phyloP scores from a whole-genome alignment of 805 yeast genomes.

The Ogataea nonfermentans region DNA sequence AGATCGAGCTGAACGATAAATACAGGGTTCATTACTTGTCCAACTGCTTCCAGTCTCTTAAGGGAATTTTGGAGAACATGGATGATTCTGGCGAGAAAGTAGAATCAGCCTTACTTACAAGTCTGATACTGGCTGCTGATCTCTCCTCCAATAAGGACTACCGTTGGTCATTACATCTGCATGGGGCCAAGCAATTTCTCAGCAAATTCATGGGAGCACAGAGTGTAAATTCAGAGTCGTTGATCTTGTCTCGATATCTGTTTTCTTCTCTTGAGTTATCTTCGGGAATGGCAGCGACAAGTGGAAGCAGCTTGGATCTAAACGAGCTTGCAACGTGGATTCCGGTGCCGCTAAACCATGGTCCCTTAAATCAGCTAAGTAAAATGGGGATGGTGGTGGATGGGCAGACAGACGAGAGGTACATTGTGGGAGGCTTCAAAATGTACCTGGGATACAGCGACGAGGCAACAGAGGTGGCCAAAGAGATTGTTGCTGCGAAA shows the following conservation, averaged over 20 bases:
- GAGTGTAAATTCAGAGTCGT: conserved; percentile 15
- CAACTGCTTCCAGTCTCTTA: conserved; percentile 59
- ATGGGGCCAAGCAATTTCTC: conserved; percentile 62
- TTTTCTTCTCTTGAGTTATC: conserved; percentile 52
- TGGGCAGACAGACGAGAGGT: conserved; percentile 16
- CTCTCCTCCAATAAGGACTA: conserved; percentile 52
- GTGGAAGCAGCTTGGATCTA: conserved; percentile 49
- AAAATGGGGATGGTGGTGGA: conserved; percentile 29
- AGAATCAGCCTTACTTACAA: conserved; percentile 65
- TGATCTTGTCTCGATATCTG: conserved; percentile 25
- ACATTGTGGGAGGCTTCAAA: conserved; percentile 25
- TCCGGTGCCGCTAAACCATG: conserved; percentile 28
- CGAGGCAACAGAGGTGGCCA: conserved; percentile 25
- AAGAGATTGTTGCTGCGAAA: conserved; percentile 23
- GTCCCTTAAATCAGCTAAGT: conserved; percentile 22
- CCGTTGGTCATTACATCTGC: conserved; percentile 60
- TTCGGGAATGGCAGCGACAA: conserved; percentile 50
- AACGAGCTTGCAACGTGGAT: conserved; percentile 40
- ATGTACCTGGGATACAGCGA: conserved; percentile 30
- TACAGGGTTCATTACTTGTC: conserved; percentile 58
- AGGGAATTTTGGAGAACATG: conserved; percentile 42
- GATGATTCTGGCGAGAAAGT: conserved; percentile 43
- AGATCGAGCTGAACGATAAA: conserved; percentile 46
- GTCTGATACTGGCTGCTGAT: conserved; percentile 58
- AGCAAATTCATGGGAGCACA: conserved; percentile 37